Evolutionary conservation across 2,329 filamentous ascomycete genomes (phyloP), one percentile per base, ranked within the genome.

Genomic region (Fusarium drepaniforme): DNA sequence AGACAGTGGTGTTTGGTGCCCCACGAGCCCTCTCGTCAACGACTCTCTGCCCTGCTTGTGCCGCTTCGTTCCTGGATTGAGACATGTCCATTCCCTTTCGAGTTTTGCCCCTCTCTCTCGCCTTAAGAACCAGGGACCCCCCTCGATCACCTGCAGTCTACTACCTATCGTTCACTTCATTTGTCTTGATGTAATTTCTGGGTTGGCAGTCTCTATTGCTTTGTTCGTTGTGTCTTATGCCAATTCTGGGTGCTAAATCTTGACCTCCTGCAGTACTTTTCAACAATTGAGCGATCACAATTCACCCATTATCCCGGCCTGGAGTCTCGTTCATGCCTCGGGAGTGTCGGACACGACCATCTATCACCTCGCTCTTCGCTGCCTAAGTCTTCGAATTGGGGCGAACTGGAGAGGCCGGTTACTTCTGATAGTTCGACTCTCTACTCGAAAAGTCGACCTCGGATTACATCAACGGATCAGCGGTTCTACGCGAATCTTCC

Each of bases 401-500:
- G 65, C 68, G 73, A 75, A 33, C 74, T 70, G 38, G 74, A 76
- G 38, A 68, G 58, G 18, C 72, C 72, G 33, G 63, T 70, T 21
- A 72, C 70, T n/a, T 79, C 75, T 30, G 75, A 77, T 57, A 64
- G 68, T 37, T 66, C 68, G 21, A 60, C 67, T 12, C 25, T 63
- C n/a, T 46, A 62, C 28, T 71, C 68, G 35, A 46, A 74, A 25
- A 66, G 79, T 30, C 83, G 81, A 56, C 77, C 80, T 56, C 80
- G 78, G 21, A 79, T 85, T 68, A 85, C 88, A 64, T 87, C 88
- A 66, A 86, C 88, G 35, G 91, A 94, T 77, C 89, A 89, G 65
- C 87, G 90, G 73, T 94, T 93, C 86, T 95, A 92, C 81, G 86
- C 92, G 64, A 90, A 88, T 25, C 86, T 95, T 49, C 93, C 94